Conservation (phyloP, 148 eudicot genomes). For the Suaeda aralocaspica region DNA sequence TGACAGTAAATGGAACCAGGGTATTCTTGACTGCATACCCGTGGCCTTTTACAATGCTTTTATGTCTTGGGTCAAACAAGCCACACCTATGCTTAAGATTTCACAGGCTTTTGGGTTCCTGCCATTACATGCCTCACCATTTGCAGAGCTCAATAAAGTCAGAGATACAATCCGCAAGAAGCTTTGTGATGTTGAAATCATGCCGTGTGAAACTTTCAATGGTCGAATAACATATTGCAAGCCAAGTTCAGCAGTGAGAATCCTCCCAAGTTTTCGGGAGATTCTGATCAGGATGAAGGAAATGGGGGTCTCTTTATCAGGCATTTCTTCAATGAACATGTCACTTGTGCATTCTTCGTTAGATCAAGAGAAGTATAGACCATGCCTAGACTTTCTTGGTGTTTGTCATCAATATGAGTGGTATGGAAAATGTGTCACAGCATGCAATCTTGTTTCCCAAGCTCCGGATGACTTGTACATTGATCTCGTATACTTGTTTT, state of each 20-base stretch:
- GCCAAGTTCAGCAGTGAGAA: conserved; percentile 6
- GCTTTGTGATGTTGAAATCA: conserved; percentile 20
- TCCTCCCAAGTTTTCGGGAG: conserved; percentile 14
- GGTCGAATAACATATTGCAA: background rate
- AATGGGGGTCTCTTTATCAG: conserved; percentile 34
- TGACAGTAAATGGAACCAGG: conserved; percentile 40
- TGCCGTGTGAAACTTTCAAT: conserved; percentile 36
- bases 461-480: conserved; percentile 41
- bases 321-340: conserved; percentile 43
- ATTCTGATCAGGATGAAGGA: conserved; percentile 32
- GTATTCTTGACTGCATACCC: conserved; percentile 36
- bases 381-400: conserved; percentile 39
- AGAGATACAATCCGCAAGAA: conserved; percentile 23
- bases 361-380: conserved; percentile 34
- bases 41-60: conserved; percentile 29
- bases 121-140: conserved; percentile 26
- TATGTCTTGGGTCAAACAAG: conserved; percentile 30
- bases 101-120: conserved; percentile 27
- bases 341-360: conserved; percentile 38
- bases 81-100: conserved; percentile 2
- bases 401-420: conserved; percentile 31
- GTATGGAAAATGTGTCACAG: conserved; percentile 42
- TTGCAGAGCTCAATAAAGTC: conserved; percentile 26
- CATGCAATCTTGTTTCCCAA: conserved; percentile 40
- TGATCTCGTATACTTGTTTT: conserved; percentile 33